These are phyloP conservation scores for Aegilops speltoides DNA, from an alignment of 176 grass and related monocot species.

Conservation along the genomic window DNA sequence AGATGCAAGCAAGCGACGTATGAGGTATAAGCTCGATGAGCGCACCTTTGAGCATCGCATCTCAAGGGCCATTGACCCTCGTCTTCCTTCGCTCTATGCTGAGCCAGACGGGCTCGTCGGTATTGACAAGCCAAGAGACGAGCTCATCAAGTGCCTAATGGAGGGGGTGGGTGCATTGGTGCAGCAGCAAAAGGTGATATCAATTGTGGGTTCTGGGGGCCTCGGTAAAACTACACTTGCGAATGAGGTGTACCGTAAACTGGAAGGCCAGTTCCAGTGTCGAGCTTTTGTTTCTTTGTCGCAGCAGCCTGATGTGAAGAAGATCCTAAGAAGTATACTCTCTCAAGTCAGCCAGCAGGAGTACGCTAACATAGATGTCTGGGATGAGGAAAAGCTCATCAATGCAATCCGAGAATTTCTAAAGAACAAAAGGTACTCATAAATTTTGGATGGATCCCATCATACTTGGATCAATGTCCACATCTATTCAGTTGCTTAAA, in stretches of 20 bases:
- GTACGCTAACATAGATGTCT: not conserved
- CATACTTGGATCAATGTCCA: not conserved
- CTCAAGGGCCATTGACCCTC: not conserved
- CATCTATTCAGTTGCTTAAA: not conserved
- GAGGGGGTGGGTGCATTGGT: not conserved
- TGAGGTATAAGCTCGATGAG: conserved; percentile 25
- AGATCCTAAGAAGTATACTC: conserved; percentile 14
- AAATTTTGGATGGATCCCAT: not conserved
- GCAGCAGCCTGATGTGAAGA: not conserved
- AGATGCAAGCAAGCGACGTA: conserved; percentile 12
- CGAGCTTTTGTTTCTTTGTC: conserved; percentile 10
- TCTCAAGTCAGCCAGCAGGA: not conserved
- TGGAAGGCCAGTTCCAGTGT: not conserved
- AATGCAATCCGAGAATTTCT: not conserved
- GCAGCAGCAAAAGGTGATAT: not conserved
- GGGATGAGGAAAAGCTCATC: conserved; percentile 6
- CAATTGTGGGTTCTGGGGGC: not conserved
- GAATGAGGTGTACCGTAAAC: not conserved
- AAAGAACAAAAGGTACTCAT: not conserved
- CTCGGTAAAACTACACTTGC: conserved; percentile 20
- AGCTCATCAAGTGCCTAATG: not conserved
- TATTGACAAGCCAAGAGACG: conserved; percentile 6
- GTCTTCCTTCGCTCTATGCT: not conserved
- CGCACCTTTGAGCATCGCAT: not conserved
- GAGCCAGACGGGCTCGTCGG: conserved; percentile 6